Percentiles rank a stretch among this genome's conserved stretches.
Evolutionary conservation across 768 basidiomycete species (phyloP).

Genomic region (Amanita muscaria): DNA sequence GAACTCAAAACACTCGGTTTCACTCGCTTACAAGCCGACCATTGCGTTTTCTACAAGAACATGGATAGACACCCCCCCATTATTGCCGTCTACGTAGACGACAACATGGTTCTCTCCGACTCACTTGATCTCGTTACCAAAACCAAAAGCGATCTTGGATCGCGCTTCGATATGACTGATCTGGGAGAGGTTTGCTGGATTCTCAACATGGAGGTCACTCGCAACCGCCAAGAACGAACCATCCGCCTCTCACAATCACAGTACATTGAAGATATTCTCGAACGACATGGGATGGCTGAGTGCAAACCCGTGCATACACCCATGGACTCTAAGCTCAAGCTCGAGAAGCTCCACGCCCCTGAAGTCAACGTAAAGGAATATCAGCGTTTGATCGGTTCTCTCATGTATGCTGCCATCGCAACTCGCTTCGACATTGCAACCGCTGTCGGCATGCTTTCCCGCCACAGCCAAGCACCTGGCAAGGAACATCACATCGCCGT

Average conservation of each 20-base stretch:
- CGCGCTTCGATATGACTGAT: slow-evolving; percentile 16
- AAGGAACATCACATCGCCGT: slow-evolving; percentile 17
- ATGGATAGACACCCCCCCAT: slow-evolving; percentile 8
- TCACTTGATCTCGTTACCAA: slow-evolving; percentile 5
- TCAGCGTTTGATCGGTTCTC: slow-evolving; percentile 20
- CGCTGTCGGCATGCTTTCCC: slow-evolving; percentile 17
- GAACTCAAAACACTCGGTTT: slow-evolving; percentile 8
- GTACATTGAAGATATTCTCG: slow-evolving; percentile 25
- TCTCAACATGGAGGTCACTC: slow-evolving; percentile 15
- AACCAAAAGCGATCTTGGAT: slow-evolving; percentile 11
- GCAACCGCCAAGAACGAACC: slow-evolving; percentile 12
- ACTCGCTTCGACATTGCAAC: slow-evolving; percentile 22
- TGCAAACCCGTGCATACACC: slow-evolving; percentile 19
- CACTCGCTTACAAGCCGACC: slow-evolving; percentile 4
- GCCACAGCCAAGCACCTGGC: slow-evolving; percentile 23
- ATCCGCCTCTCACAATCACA: slow-evolving; percentile 21
- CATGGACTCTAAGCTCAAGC: slow-evolving; percentile 15
- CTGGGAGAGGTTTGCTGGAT: slow-evolving; percentile 18
- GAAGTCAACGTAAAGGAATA: slow-evolving; percentile 14
- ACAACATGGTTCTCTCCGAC: slow-evolving; percentile 5
- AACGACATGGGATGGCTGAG: slow-evolving; percentile 19
- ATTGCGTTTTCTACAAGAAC: slow-evolving; percentile 10
- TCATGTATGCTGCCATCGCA: slow-evolving; percentile 23
- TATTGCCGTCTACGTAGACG: slow-evolving; percentile 19
- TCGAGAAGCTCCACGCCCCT: slow-evolving; percentile 15